phyloP scores from a whole-genome alignment of 345 rosid species.

The Ceriops zippeliana region DNA sequence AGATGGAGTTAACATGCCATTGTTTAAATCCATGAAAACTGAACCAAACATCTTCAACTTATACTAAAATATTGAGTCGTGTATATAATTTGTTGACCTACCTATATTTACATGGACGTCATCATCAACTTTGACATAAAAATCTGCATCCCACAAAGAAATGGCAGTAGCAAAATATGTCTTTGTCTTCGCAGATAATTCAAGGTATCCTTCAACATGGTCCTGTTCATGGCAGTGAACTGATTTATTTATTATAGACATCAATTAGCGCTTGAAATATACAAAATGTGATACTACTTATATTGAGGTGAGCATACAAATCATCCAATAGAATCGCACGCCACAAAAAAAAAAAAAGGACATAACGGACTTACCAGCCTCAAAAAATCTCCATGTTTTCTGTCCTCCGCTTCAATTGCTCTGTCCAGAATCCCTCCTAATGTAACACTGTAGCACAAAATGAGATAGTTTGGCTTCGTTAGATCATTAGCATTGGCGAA shows the following conservation, averaged over 20 bases:
- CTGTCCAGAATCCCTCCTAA: constrained; percentile 89
- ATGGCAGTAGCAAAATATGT: constrained; percentile 88
- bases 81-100: constrained; percentile 9
- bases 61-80: neutral
- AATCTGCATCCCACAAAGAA: constrained; percentile 91
- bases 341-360: neutral
- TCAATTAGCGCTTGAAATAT: neutral
- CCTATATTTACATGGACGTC: constrained; percentile 99
- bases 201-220: constrained; percentile 95
- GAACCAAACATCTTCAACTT: neutral
- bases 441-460: constrained; percentile 52
- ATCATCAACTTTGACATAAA: constrained; percentile 95
- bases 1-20: neutral
- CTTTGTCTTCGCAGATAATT: constrained; percentile 95
- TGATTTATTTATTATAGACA: neutral
- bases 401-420: constrained; percentile 88
- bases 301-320: neutral
- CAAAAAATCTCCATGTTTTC: constrained; percentile 86
- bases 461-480: too few relatives aligned
- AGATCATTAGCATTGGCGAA: too few relatives aligned
- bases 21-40: neutral
- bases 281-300: neutral
- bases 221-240: constrained; percentile 46
- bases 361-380: constrained; percentile 51
- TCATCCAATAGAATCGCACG: constrained; percentile 7